phyloP scores from a whole-genome alignment of 768 basidiomycete genomes.

The Rhodotorula diobovata region DNA sequence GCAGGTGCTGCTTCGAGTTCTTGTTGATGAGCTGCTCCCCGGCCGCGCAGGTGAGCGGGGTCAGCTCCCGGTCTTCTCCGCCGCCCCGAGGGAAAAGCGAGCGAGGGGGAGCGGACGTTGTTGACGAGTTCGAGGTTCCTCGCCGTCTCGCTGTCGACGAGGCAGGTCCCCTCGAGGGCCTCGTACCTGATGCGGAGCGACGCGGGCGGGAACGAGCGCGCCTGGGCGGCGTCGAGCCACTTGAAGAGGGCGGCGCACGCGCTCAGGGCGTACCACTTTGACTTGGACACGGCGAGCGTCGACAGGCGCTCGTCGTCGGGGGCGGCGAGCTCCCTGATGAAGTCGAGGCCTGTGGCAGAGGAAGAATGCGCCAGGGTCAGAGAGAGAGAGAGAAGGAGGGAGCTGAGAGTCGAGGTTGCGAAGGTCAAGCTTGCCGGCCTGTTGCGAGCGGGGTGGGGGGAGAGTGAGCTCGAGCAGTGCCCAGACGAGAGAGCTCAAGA shows the following conservation, averaged over 20 bases:
- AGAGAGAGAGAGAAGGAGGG: neutral
- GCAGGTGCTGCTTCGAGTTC: constrained; percentile 34
- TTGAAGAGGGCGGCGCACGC: constrained; percentile 84
- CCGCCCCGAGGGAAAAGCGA: no score
- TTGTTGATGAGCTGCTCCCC: constrained; percentile 35
- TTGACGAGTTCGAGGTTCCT: constrained; percentile 82
- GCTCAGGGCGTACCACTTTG: constrained; percentile 81
- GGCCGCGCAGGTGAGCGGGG: neutral
- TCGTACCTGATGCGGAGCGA: constrained; percentile 44
- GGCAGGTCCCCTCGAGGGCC: constrained; percentile 62
- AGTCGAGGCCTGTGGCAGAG: constrained; percentile 72
- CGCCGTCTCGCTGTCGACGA: constrained; percentile 85
- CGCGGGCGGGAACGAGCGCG: constrained; percentile 60
- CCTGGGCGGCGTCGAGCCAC: constrained; percentile 65
- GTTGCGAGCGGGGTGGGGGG: neutral
- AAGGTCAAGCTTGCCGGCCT: constrained; percentile 1
- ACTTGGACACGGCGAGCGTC: constrained; percentile 17
- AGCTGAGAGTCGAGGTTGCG: neutral
- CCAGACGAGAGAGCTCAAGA: neutral
- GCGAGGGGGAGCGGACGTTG: constrained; percentile 53
- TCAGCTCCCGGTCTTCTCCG: neutral
- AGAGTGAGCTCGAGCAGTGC: rapidly evolving
- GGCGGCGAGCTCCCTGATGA: constrained; percentile 60
- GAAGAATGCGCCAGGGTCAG: no score
- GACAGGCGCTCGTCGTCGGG: constrained; percentile 15